Evolutionary conservation across 352 stramenopile species (phyloP), one percentile per base, ranked within the genome.

Genomic region (Peronospora tabacina): DNA sequence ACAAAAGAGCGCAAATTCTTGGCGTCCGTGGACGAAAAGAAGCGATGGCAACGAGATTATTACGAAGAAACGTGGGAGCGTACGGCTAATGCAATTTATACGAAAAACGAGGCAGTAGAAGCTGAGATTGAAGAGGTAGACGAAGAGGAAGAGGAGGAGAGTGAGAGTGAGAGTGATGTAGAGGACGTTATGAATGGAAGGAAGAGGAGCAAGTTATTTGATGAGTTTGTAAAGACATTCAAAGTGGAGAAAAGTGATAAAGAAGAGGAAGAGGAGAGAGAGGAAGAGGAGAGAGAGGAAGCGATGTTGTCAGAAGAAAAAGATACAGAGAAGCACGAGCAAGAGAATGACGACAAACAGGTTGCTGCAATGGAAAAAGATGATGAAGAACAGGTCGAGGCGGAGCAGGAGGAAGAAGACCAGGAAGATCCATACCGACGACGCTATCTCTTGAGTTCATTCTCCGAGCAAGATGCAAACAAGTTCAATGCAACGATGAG

Each of bases 191-290:
- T 53, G 11, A 30, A n/a, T 10, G 20, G 19, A 5, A 50, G 33
- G 13, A 50, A 44, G 22, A 58, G 38, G 28, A 61, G 35, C 6
- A 74, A 72, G 28, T 41, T 87, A n/a, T 90, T 90, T 67, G 63
- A 79, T 20, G 55, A 81, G 58, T 90, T 90, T 62, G 73, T 90
- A 28, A 71, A 70, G 35, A 71, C 70, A 19, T 88, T 88, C 43
- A 75, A 81, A 24, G 61, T 57, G 1, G 43, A 61, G 13, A 36
- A 58, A 43, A 7, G 8, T 5, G 44, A 60, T 5, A 55, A 71
- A 24, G 69, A 70, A n/a, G 59, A 75, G 4, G 63, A 82, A 5
- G 71, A 76, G 1, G 69, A 75, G 11, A 55, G 63, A 9, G 66
- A 57, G 11, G 58, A 66, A 9, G 66, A 57, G 48, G 76, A 58